Conservation (phyloP, 495 filamentous ascomycete species). For the Bryoglossum gracile region DNA sequence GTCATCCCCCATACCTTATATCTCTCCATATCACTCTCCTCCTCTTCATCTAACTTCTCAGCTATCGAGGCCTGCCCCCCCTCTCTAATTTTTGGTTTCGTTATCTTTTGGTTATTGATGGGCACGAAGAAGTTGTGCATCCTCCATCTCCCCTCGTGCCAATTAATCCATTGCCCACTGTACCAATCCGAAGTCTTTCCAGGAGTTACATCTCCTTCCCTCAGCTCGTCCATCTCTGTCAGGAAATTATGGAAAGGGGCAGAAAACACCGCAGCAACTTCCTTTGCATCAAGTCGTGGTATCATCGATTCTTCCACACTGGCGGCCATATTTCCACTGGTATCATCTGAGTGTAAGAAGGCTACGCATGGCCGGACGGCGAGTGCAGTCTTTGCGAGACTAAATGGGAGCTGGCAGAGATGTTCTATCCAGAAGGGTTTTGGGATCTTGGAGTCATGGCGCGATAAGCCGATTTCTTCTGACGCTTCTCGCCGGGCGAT, state of each 20-base stretch:
- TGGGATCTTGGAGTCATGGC: constrained; percentile 53
- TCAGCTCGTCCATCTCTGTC: constrained; percentile 37
- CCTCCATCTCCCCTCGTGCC: constrained; percentile 55
- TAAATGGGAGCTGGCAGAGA: constrained; percentile 73
- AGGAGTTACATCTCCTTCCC: constrained; percentile 31
- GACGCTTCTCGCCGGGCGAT: constrained; percentile 82
- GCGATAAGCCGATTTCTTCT: constrained; percentile 85
- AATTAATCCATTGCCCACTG: constrained; percentile 56
- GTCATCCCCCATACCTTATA: constrained; percentile 93
- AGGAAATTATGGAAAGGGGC: constrained; percentile 75
- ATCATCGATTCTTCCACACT: constrained; percentile 59
- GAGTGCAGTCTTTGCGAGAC: constrained; percentile 72
- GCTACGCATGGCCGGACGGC: constrained; percentile 83
- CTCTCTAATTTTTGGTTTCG: constrained; percentile 39
- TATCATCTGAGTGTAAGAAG: constrained; percentile 54
- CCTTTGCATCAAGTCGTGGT: constrained; percentile 70
- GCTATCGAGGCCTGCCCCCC: constrained; percentile 25
- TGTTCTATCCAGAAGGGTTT: constrained; percentile 72
- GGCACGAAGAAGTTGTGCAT: constrained; percentile 91
- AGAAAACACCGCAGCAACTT: constrained; percentile 88
- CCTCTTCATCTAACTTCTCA: constrained; percentile 34
- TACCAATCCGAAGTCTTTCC: constrained; percentile 57
- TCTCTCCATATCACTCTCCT: constrained; percentile 40
- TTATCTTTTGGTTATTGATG: constrained; percentile 50
- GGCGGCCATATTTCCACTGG: constrained; percentile 4